phyloP scores from a whole-genome alignment of 1,139 yeast species.

The Torulaspora globosa region DNA sequence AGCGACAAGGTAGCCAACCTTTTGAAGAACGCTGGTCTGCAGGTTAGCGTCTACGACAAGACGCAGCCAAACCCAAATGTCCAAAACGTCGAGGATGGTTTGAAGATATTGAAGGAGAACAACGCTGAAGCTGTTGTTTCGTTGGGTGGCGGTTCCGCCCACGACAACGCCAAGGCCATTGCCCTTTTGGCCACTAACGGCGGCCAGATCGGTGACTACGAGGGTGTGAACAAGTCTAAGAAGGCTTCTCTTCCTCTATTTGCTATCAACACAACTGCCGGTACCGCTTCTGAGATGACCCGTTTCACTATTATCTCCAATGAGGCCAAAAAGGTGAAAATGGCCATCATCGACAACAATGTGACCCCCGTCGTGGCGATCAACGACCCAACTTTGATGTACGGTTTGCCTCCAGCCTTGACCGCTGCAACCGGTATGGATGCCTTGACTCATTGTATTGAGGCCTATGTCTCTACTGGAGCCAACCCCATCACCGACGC shows the following conservation, averaged over 20 bases:
- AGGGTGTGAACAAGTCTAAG: conserved; percentile 23
- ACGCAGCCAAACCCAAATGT: conserved; percentile 25
- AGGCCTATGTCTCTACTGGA: conserved; percentile 37
- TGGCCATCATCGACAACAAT: conserved; percentile 27
- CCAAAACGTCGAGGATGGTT: conserved; percentile 20
- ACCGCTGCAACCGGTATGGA: conserved; percentile 45
- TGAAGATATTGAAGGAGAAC: conserved; percentile 17
- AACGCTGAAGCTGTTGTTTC: conserved; percentile 21
- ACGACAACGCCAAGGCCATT: conserved; percentile 26
- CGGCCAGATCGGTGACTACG: conserved; percentile 24
- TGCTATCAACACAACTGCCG: conserved; percentile 46
- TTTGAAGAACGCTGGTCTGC: conserved; percentile 15
- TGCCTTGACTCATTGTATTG: conserved; percentile 45
- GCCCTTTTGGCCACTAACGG: conserved; percentile 26
- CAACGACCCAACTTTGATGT: conserved; percentile 41
- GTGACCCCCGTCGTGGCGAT: conserved; percentile 24
- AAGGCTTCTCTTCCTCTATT: conserved; percentile 37
- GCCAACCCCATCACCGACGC: conserved; percentile 26
- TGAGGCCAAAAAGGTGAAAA: conserved; percentile 22
- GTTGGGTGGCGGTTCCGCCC: conserved; percentile 27
- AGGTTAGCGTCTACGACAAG: conserved; percentile 21
- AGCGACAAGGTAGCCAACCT: conserved; percentile 18
- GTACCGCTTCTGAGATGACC: conserved; percentile 46
- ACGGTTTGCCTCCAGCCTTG: conserved; percentile 43
- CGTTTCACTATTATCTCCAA: conserved; percentile 33